A percentile compares a stretch with the other conserved stretches of the same genome.
Conservation (phyloP, 352 stramenopile genomes). For the Phytophthora crassamura region DNA sequence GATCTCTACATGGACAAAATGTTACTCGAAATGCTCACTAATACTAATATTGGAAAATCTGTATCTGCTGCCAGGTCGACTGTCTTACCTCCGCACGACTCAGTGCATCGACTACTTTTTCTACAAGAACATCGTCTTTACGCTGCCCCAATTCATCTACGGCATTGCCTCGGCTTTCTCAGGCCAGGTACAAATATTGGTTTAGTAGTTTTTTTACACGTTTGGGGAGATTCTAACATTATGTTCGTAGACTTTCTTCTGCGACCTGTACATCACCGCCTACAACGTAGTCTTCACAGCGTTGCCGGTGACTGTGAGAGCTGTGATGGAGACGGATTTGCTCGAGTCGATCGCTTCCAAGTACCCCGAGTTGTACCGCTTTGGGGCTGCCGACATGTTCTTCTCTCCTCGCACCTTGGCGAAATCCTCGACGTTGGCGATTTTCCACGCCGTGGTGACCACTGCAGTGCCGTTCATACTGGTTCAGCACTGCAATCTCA, state of each 20-base stretch:
- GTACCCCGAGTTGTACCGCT: conserved; percentile 80
- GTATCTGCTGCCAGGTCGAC: conserved; percentile 73
- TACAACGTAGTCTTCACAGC: conserved; percentile 96
- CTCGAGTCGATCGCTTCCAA: conserved; percentile 65
- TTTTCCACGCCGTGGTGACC: conserved; percentile 67
- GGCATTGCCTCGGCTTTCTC: conserved; percentile 90
- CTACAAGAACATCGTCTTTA: conserved; percentile 98
- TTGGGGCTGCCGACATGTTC: conserved; percentile 63
- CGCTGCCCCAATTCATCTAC: conserved; percentile 90
- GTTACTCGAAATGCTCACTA: too few relatives aligned
- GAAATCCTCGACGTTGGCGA: conserved; percentile 48
- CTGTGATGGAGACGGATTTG: conserved; percentile 82
- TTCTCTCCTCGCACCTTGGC: conserved; percentile 62
- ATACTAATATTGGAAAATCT: too few relatives aligned
- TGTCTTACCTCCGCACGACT: conserved; percentile 96
- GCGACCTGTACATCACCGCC: conserved; percentile 87
- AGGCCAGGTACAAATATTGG: conserved; percentile 51
- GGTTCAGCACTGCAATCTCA: conserved; percentile 49
- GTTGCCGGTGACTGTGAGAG: conserved; percentile 87
- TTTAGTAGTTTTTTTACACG: neutral
- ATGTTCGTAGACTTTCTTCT: conserved; percentile 79
- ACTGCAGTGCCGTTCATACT: conserved; percentile 65
- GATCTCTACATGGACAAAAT: too few relatives aligned
- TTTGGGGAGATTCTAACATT: neutral
- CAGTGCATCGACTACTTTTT: conserved; percentile 98